Evolutionary conservation across 257 asterid genomes (phyloP).

Genomic region (Striga asiatica): DNA sequence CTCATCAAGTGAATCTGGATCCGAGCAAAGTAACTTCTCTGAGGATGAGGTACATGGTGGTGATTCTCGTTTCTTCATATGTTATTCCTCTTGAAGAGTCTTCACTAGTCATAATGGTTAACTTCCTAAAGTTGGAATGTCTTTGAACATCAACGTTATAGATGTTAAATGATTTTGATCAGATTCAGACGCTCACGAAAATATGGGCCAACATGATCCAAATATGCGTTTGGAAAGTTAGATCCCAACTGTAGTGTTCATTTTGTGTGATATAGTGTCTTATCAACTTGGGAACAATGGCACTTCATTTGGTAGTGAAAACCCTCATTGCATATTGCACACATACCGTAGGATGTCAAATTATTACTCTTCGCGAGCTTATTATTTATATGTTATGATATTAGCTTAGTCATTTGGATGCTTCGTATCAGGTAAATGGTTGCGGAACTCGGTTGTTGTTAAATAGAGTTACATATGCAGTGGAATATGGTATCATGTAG

Average conservation of each 20-base stretch:
- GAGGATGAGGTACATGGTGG: slow-evolving; percentile 54
- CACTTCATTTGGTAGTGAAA: too few relatives aligned
- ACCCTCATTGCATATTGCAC: too few relatives aligned
- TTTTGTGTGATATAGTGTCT: too few relatives aligned
- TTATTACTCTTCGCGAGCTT: too few relatives aligned
- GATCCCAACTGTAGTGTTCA: too few relatives aligned
- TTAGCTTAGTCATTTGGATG: neutral
- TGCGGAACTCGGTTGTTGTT: neutral
- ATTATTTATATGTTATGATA: too few relatives aligned
- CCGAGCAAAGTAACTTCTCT: slow-evolving; percentile 30
- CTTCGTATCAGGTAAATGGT: neutral
- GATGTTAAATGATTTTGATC: neutral
- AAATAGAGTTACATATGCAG: neutral
- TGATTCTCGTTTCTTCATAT: slow-evolving; percentile 8
- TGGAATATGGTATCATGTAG: too few relatives aligned
- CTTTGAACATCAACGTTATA: neutral
- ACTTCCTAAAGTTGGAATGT: neutral
- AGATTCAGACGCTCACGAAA: neutral
- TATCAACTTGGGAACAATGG: too few relatives aligned
- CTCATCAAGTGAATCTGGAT: slow-evolving; percentile 32
- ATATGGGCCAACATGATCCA: neutral
- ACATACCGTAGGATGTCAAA: too few relatives aligned
- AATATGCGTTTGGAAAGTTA: neutral
- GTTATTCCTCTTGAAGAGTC: neutral
- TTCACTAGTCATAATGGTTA: neutral